Evolutionary conservation across 1,284 basidiomycete genomes (phyloP), one percentile per base, ranked within the genome.

Genomic region (Clitocybe nebularis): DNA sequence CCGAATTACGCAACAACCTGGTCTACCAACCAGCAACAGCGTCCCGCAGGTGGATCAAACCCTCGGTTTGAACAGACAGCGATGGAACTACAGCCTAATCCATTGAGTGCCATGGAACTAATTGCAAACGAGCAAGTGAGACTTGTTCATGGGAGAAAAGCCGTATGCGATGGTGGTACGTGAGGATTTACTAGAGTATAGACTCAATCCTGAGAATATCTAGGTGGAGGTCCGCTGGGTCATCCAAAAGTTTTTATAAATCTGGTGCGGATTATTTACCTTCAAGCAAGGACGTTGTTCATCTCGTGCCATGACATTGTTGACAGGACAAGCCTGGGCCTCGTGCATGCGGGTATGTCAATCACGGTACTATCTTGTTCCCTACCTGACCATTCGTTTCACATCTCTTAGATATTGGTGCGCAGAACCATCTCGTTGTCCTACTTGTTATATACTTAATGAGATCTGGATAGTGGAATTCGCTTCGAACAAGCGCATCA

Each of bases 241-340:
- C 95, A 99, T 64, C 95, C 95, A 10, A 93, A 92, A 74, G 84
- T 98, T 52, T 98, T 81, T 62, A 95, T 98, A 67, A 98, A 97
- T 73, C 66, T 97, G 61, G 93, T 89, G 54, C 45, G 82, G 20
- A 14, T 4, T n/a, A 32, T 44, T 19, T 26, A 19, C 21, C 19
- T 2, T 41, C 14, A 14, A 7, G 22, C 14, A 19, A 22, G 8
- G 14, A 19, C 20, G n/a, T 38, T 16, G 14, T 44, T n/a, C 16
- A 11, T 11, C 8, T 45, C 35, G 22, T 41, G 14, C 7, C 14
- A 35, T 22, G 11, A 24, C 8, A 30, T 45, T 38, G 39, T 10
- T 39, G 29, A 19, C 52, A 89, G 81, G 87, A 91, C 69, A 77
- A 87, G 60, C 77, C 83, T 44, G 82, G 85, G 39, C 72, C 83